Evolutionary conservation across 495 filamentous ascomycete species (phyloP), one percentile per base, ranked within the genome.

Genomic region (Paragyromitra xinjiangensis): DNA sequence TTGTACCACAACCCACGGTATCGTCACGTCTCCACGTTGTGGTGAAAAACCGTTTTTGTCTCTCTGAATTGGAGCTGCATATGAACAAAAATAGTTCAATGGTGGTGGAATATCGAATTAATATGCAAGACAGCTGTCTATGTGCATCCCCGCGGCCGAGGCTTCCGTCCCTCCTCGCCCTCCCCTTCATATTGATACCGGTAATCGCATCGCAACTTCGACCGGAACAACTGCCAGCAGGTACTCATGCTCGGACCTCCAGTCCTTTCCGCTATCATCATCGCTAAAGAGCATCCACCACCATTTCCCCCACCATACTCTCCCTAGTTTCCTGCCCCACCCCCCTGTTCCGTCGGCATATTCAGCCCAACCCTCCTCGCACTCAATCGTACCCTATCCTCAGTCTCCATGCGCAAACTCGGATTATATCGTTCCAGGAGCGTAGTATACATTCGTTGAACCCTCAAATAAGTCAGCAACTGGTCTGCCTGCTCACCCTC

Each of bases 371-470:
- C 93, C 84, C 93, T 88, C 84, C 92, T 86, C 14, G 95, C 95
- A 72, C 93, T 92, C 86, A 97, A 85, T 70, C 92, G 81, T 51
- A 97, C 90, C 92, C 85, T 94, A 66, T 81, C 94, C 84, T 96
- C 93, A 84, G 95, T 91, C 78, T 91, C 89, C 89, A 95, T 90
- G 59, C 85, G 85, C 89, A 94, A 91, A 6, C 93, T 93, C 6
- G 94, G 94, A 82, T 98, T 99, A 84, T 98, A 99, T 80, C 93
- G 87, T 83, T 97, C 95, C 29, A 98, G 74, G 45, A 98, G 83
- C 51, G 88, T 89, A 6, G 88, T 87, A 81, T 98, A 97, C 83
- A 88, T 88, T 19, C 94, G 86, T 84, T 99, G 95, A 45, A 95
- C 92, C 64, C 88, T 88, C 2, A 93, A 86, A 83, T 97, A 98